Percentiles rank a stretch among this genome's conserved stretches.
These are phyloP conservation scores for Paraurostyla sp. DNA, from an alignment of 73 alveolate genomes.

Conservation along the genomic window DNA sequence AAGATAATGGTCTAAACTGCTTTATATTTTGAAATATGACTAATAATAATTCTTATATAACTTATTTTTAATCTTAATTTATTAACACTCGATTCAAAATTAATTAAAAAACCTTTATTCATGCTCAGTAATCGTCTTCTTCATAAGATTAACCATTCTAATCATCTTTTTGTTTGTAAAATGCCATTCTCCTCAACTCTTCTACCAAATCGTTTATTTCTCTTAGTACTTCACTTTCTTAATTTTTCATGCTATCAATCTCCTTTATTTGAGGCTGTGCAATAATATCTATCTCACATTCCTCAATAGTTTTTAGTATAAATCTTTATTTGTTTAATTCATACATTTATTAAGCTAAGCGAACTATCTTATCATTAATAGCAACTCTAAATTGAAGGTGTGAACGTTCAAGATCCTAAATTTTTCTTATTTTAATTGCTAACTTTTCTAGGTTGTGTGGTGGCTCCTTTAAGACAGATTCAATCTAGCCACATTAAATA, in stretches of 20 bases:
- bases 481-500: neutral
- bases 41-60: too few species aligned
- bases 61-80: too few species aligned
- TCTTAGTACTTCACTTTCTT: neutral
- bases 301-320: neutral
- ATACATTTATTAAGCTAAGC: neutral
- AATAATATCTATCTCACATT: neutral
- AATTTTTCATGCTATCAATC: neutral
- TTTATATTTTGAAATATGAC: too few species aligned
- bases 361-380: neutral
- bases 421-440: conserved; percentile 3
- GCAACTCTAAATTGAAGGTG: neutral
- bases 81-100: too few species aligned
- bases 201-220: neutral
- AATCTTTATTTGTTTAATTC: neutral
- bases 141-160: too few species aligned
- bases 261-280: neutral
- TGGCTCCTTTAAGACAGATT: neutral
- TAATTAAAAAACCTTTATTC: too few species aligned
- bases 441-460: neutral
- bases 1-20: too few species aligned
- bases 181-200: neutral
- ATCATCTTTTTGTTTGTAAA: too few species aligned
- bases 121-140: conserved; percentile 22
- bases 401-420: neutral